Percentiles rank a stretch among this genome's conserved stretches.
Evolutionary conservation across 2,329 filamentous ascomycete genomes (phyloP).

Genomic region (Diplodia seriata): DNA sequence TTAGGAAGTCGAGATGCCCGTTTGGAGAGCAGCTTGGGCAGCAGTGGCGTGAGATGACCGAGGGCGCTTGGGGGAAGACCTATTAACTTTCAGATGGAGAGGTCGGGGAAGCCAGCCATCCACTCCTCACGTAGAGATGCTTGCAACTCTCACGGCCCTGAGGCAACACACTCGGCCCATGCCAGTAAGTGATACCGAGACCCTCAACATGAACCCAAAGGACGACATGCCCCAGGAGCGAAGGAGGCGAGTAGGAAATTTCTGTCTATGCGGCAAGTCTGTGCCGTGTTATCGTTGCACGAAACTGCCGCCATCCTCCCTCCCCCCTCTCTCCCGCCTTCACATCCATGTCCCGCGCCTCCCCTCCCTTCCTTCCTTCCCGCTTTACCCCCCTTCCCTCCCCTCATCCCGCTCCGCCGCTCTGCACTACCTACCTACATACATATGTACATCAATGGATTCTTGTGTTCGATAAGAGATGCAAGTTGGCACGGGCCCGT

Average conservation of each 20-base stretch:
- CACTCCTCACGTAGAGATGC: not conserved
- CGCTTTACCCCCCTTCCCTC: not conserved
- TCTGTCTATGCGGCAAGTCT: not conserved
- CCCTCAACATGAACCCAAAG: not conserved
- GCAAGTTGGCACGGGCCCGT: slow-evolving; percentile 11
- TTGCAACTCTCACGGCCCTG: too few species aligned
- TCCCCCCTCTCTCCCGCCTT: slow-evolving; percentile 2
- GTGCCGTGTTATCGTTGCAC: slow-evolving; percentile 21
- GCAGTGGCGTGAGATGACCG: slow-evolving; percentile 7
- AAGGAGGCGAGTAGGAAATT: not conserved
- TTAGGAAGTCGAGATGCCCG: not conserved
- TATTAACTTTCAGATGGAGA: not conserved
- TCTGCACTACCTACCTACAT: slow-evolving; percentile 8
- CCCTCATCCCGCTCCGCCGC: slow-evolving; percentile 17
- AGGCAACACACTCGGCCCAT: not conserved
- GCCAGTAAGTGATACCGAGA: not conserved
- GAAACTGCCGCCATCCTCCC: not conserved
- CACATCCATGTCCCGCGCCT: not conserved
- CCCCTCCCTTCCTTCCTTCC: slow-evolving; percentile 2
- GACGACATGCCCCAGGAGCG: not conserved
- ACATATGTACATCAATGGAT: not conserved
- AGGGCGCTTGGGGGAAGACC: not conserved
- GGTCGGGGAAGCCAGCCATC: not conserved
- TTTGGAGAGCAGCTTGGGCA: not conserved
- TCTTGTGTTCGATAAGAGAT: slow-evolving; percentile 17